Conservation (phyloP, 495 filamentous ascomycete genomes). For the Tetracladium marchalianum region DNA sequence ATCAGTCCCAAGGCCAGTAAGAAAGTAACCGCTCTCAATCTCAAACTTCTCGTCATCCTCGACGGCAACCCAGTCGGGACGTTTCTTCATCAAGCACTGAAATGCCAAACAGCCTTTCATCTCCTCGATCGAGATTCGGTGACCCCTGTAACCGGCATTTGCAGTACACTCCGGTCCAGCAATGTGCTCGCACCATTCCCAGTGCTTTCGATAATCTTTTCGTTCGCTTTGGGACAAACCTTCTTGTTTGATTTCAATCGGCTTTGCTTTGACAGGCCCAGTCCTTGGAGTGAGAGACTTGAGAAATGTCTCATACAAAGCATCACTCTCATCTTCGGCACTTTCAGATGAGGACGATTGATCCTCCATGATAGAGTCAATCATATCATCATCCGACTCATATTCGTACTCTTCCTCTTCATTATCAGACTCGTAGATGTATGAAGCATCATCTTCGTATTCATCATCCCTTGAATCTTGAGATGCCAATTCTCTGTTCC, state of each 20-base stretch:
- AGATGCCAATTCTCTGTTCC: no score
- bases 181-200: slow-evolving; percentile 10
- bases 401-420: no score
- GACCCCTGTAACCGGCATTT: slow-evolving; percentile 15
- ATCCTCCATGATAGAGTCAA: no score
- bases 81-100: slow-evolving; percentile 22
- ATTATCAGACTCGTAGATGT: no score
- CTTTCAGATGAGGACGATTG: slow-evolving; percentile 1
- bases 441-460: no score
- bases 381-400: no score
- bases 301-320: not conserved
- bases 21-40: slow-evolving; percentile 17
- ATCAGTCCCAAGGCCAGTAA: slow-evolving; percentile 22
- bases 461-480: no score
- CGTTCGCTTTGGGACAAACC: not conserved
- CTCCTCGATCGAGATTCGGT: slow-evolving; percentile 18
- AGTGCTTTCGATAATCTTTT: slow-evolving; percentile 1
- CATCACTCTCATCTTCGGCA: not conserved
- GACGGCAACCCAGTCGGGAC: slow-evolving; percentile 10
- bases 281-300: not conserved
- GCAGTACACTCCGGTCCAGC: slow-evolving; percentile 11
- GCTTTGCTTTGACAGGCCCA: not conserved
- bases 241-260: not conserved
- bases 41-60: slow-evolving; percentile 19
- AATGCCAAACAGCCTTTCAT: slow-evolving; percentile 24